phyloP scores from a whole-genome alignment of 805 yeast species.

The Saccharomycopsis fodiens region DNA sequence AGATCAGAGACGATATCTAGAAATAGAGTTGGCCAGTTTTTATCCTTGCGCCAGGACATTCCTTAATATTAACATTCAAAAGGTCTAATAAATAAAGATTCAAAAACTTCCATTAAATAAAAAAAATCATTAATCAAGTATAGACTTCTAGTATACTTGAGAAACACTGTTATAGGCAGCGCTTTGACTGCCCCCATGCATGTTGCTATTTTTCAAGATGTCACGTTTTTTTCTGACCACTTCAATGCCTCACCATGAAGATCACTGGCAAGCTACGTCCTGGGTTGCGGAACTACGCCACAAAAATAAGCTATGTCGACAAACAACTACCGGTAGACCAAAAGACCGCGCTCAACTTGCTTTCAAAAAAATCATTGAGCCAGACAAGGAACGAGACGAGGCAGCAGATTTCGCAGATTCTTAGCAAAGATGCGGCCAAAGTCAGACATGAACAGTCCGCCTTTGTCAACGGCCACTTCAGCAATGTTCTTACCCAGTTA shows the following conservation, averaged over 20 bases:
- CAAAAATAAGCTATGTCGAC: background rate
- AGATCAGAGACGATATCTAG: conserved; percentile 36
- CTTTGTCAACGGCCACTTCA: conserved; percentile 12
- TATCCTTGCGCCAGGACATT: background rate
- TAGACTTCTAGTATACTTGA: too few species aligned
- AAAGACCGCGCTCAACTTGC: background rate
- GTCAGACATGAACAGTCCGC: conserved; percentile 1
- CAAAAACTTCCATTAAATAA: too few species aligned
- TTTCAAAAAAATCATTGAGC: background rate
- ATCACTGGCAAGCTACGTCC: too few species aligned
- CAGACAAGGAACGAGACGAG: background rate
- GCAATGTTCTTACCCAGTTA: conserved; percentile 6
- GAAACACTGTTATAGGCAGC: too few species aligned
- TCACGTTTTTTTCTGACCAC: background rate
- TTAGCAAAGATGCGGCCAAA: conserved; percentile 1
- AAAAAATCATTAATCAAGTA: too few species aligned
- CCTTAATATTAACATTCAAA: background rate
- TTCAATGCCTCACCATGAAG: background rate
- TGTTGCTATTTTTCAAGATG: background rate
- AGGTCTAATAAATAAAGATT: too few species aligned
- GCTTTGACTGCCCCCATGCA: too few species aligned
- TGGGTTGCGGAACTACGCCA: background rate
- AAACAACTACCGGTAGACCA: background rate
- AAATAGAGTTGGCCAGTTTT: background rate
- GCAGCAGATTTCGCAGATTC: background rate